Base-by-base conservation (phyloP, 306 rosid genomes). In the Pyrus pyrifolia region DNA sequence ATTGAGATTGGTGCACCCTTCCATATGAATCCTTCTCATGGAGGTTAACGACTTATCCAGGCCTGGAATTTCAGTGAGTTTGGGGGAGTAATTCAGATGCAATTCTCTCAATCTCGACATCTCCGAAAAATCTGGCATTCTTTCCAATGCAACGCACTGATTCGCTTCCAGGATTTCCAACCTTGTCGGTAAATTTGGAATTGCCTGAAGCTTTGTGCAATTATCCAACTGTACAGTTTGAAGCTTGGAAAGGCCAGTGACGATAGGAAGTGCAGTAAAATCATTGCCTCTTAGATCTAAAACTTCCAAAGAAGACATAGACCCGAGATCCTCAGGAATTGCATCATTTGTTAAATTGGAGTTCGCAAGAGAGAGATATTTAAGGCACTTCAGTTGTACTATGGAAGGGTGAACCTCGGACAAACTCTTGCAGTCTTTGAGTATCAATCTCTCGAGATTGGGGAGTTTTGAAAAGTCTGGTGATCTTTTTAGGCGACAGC, bases 381-480 rank as follows among this genome's bases (percentile, higher is more conserved):
- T 2, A 52, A 85, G 76, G 0, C 17, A 25, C 0, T 5, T 2
- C 0, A 87, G 79, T 30, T 71, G 38, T 68, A 82, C 87, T 73
- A 87, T 83, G 15, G 86, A 78, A 0, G 63, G 70, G 70, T 81
- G 83, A 58, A 87, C 9, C 40, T 38, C 13, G 11, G 15, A 1
- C 78, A 85, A 81, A 40, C 52, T 66, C 13, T 67, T 2, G 19
- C 77, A 74, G n/a, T 40, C 77, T 46, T 53, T 55, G 42, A 83
- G 86, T 49, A 76, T 25, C 15, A 88, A 72, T 53, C 81, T 73
- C 78, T 78, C 77, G 55, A 87, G 85, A 71, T 83, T 83, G 0
- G 87, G 91, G 25, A 87, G 18, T 8, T 61, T 42, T 46, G 83
- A 83, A 51, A 85, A 87, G 60, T 85, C 81, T 0, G 91, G 89